phyloP scores from a whole-genome alignment of 2,329 filamentous ascomycete genomes.

The Ophiobolus disseminans region DNA sequence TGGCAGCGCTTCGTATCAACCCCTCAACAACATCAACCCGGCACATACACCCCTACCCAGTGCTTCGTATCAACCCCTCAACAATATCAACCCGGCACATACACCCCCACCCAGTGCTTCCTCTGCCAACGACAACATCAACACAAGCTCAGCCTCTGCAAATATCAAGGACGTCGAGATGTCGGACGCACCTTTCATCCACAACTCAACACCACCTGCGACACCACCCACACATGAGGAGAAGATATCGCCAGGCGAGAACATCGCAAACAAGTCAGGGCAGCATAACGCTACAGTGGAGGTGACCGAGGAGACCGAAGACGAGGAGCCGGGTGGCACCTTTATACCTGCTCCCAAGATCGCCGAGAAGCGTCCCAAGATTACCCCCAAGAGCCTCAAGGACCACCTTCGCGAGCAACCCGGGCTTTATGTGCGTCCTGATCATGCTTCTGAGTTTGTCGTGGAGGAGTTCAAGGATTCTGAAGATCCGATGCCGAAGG shows the following conservation, averaged over 20 bases:
- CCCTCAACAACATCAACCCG: no score
- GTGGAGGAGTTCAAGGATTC: slow-evolving; percentile 12
- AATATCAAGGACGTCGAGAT: not conserved
- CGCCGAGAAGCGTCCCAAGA: not conserved
- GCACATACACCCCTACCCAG: no score
- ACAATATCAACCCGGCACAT: not conserved
- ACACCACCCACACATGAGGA: not conserved
- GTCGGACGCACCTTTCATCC: not conserved
- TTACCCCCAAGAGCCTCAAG: slow-evolving; percentile 1
- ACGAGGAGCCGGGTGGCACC: no score
- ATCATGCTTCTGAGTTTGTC: slow-evolving; percentile 9
- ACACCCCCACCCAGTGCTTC: not conserved
- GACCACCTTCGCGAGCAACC: not conserved
- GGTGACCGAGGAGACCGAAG: no score
- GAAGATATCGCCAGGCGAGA: not conserved
- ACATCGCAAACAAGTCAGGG: no score
- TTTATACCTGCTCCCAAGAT: no score
- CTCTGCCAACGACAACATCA: no score
- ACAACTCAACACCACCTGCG: not conserved
- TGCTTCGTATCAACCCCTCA: no score
- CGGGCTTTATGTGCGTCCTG: not conserved
- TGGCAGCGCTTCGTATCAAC: no score
- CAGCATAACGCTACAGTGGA: no score
- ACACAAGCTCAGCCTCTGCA: not conserved
- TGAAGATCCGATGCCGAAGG: slow-evolving; percentile 10